These are phyloP conservation scores for Beauveria australis DNA, from an alignment of 2,329 filamentous ascomycete species.

Conservation along the genomic window DNA sequence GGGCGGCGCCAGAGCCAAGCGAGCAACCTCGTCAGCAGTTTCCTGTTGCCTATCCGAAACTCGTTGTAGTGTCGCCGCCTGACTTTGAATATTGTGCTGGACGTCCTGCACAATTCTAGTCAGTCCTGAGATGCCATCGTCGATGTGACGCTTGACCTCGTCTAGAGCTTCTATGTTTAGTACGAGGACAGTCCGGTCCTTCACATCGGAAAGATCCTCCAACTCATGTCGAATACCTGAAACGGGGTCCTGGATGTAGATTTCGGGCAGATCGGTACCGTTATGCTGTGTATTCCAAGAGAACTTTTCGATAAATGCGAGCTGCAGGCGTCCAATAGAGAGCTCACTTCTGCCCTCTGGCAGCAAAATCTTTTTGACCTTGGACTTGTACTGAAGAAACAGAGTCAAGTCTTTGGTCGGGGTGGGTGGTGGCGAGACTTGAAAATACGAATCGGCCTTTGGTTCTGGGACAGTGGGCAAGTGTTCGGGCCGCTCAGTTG, in stretches of 20 bases:
- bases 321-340: slow-evolving; percentile 77
- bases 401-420: slow-evolving; percentile 81
- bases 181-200: slow-evolving; percentile 90
- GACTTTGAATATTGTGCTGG: slow-evolving; percentile 74
- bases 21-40: slow-evolving; percentile 76
- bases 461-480: slow-evolving; percentile 28
- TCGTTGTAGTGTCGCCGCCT: slow-evolving; percentile 70
- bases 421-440: slow-evolving; percentile 54
- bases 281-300: slow-evolving; percentile 97
- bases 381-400: slow-evolving; percentile 93
- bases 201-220: slow-evolving; percentile 87
- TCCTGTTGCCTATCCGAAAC: slow-evolving; percentile 90
- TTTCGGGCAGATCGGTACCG: slow-evolving; percentile 85
- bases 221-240: slow-evolving; percentile 96
- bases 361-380: slow-evolving; percentile 92
- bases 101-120: slow-evolving; percentile 79
- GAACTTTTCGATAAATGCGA: slow-evolving; percentile 98
- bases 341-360: slow-evolving; percentile 76
- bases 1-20: slow-evolving; percentile 40
- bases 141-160: slow-evolving; percentile 93
- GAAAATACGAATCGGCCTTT: slow-evolving; percentile 44
- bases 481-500: not conserved
- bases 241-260: slow-evolving; percentile 93
- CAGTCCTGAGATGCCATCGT: slow-evolving; percentile 77
- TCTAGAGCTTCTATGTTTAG: slow-evolving; percentile 89